Conservation (phyloP, 345 rosid genomes). For the Draba incana region DNA sequence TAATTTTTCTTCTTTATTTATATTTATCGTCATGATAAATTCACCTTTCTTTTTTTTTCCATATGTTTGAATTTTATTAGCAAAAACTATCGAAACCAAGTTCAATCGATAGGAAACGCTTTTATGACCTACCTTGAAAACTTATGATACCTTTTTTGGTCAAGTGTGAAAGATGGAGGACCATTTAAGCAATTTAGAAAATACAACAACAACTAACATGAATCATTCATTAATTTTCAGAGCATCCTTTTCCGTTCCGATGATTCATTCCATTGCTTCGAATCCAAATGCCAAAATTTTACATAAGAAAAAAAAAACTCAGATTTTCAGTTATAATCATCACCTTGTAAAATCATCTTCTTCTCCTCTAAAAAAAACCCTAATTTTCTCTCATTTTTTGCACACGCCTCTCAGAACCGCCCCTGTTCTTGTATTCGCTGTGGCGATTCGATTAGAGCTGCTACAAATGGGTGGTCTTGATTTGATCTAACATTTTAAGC, state of each 20-base stretch:
- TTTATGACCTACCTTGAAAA: too few species aligned
- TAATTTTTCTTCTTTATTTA: too few species aligned
- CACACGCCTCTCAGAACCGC: background rate
- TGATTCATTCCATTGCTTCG: constrained; percentile 8
- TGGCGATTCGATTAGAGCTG: constrained; percentile 23
- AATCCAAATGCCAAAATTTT: constrained; percentile 27
- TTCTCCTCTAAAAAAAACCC: constrained; percentile 6
- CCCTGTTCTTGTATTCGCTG: constrained; percentile 20
- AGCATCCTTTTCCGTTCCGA: constrained; percentile 24
- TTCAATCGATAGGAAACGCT: too few species aligned
- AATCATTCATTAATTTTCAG: constrained; percentile 24
- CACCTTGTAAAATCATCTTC: constrained; percentile 2
- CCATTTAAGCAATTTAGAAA: constrained; percentile 23
- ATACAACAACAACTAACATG: constrained; percentile 17
- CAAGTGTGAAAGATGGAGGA: constrained; percentile 8
- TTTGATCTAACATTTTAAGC: constrained; percentile 27
- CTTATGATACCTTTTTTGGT: background rate
- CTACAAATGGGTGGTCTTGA: constrained; percentile 18
- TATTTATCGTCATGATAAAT: too few species aligned
- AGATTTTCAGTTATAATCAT: constrained; percentile 13
- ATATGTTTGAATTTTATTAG: too few species aligned
- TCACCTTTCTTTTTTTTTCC: too few species aligned
- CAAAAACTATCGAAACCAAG: too few species aligned
- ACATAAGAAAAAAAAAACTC: constrained; percentile 4
- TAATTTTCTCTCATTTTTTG: background rate